Evolutionary conservation across 2,329 filamentous ascomycete genomes (phyloP), one percentile per base, ranked within the genome.

Genomic region (Penicillium olsonii): DNA sequence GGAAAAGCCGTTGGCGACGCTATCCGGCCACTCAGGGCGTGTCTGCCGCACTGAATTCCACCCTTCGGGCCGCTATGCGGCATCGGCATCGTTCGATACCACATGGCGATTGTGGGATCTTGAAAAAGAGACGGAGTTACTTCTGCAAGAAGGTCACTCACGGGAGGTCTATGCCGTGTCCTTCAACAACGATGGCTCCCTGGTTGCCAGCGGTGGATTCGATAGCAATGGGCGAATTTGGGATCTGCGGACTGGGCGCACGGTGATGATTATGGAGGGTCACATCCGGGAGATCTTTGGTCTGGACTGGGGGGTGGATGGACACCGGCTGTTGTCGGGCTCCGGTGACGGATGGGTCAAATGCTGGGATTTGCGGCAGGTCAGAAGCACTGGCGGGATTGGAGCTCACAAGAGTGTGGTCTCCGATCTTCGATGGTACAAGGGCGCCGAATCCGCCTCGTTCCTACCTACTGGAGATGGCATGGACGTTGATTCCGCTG

Each of bases 21-120:
- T 97, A 0, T 81, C 85, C 19, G 94, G 92, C 1, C 94, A 99
- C 66, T 85, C 83, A 4, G 88, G 88, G 45, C 86, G 94, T 53
- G 91, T 99, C 8, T 96, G 91, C 62, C 84, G 92, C 48, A 87
- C 95, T 11, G 94, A 96, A 51, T 96, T 97, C 65, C 94, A 99
- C 60, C 94, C 94, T 0, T 95, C 90, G 0, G 92, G 92, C 3
- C 82, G 82, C 54, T 97, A 92, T 64, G 78, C 97, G 5, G 94
- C 92, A 5, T 96, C 92, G 1, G 94, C 94, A 6, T 96, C 91
- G 0, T 94, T 94, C 63, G 94, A 99, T 67, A 96, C 91, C 2
- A 96, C 94, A 0, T 99, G 94, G 94, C 84, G 92, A 37, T 77
- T 99, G 27, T 99, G 94, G 92, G 92, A 97, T 67, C 84, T 97